Base-by-base conservation (phyloP, 768 basidiomycete species). In the Boletus fagicola region DNA sequence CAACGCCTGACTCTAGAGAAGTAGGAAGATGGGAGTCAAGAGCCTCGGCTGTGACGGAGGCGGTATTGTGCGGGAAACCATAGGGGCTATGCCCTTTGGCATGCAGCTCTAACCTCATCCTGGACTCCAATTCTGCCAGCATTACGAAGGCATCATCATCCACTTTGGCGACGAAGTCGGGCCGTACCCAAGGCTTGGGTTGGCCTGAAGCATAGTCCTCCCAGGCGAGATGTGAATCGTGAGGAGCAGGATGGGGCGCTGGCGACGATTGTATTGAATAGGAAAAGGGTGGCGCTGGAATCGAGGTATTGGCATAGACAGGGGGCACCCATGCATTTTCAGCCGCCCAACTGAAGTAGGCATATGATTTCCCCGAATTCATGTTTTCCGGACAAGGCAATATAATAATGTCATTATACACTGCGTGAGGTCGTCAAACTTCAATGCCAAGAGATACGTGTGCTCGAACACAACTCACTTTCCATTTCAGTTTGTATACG, bases 71-170 rank as follows among this genome's bases (percentile, higher is more conserved):
- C 18, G 59, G 49, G 31, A 53, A 45, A 15, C 59, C 62, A 43
- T 69, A 72, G 18, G 72, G 65, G 12, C 20, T 56, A 28, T 74
- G 68, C 6, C 63, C 72, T 55, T 69, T 74, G 36, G 73, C 70
- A 46, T 94, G 81, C 39, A 96, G 78, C 58, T 90, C 85, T 18
- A 93, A 74, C 46, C 95, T 81, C 54, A 98, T 75, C 30, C 92
- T 83, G n/a, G 91, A 83, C 72, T 98, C 95, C 18, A 98, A 79
- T 70, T 98, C 95, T 2, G 91, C 91, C 33, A 98, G 81, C 84
- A 97, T 94, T 51, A 98, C 83, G 65, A 98, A 96, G 9, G 92
- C 85, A 71, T 98, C 95, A 66, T 98, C 95, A 70, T 98, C 95
- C 1, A 89, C 90, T 74, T 98, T 98, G 65, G 91, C 84, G 42